A percentile compares a stretch with the other conserved stretches of the same genome.
phyloP scores from a whole-genome alignment of 768 basidiomycete species.

The Panaeolus cyanescens region DNA sequence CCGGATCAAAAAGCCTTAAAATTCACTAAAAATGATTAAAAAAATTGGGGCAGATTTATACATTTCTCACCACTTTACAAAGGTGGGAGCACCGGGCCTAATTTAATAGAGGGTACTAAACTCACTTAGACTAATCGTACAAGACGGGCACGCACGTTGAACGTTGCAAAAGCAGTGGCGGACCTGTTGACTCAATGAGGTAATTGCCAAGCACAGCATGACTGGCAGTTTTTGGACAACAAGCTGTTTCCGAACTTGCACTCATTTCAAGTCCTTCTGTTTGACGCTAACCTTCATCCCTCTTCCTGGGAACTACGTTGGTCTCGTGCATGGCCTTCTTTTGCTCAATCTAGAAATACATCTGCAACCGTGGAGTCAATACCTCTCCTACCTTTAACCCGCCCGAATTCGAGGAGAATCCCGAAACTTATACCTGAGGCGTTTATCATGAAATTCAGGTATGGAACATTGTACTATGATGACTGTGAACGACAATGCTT shows the following conservation, averaged over 20 bases:
- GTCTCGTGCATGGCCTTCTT: constrained; percentile 9
- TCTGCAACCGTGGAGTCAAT: constrained; percentile 37
- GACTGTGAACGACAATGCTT: not conserved
- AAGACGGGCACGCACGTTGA: not conserved
- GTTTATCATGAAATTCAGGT: constrained; percentile 66
- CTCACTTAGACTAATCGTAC: not conserved
- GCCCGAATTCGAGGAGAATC: constrained; percentile 18
- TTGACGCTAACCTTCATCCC: not conserved
- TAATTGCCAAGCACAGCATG: constrained; percentile 4
- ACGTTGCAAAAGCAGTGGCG: not conserved
- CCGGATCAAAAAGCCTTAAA: not conserved
- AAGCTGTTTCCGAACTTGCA: not conserved
- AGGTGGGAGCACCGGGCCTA: not conserved
- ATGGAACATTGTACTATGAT: constrained; percentile 11
- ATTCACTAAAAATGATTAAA: not conserved
- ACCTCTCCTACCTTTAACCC: constrained; percentile 35
- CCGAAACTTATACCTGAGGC: constrained; percentile 19
- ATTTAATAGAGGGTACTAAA: not conserved
- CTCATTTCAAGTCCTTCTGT: not conserved
- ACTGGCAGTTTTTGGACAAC: constrained; percentile 3
- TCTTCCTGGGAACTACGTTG: constrained; percentile 8
- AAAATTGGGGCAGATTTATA: not conserved
- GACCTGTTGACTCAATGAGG: not conserved
- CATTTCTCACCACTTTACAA: not conserved
- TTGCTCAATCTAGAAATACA: constrained; percentile 6